Percentiles rank a stretch among this genome's conserved stretches.
These are phyloP conservation scores for Phlyctochytrium bullatum DNA, from an alignment of 192 early-diverging fungal genomes.

Conservation along the genomic window DNA sequence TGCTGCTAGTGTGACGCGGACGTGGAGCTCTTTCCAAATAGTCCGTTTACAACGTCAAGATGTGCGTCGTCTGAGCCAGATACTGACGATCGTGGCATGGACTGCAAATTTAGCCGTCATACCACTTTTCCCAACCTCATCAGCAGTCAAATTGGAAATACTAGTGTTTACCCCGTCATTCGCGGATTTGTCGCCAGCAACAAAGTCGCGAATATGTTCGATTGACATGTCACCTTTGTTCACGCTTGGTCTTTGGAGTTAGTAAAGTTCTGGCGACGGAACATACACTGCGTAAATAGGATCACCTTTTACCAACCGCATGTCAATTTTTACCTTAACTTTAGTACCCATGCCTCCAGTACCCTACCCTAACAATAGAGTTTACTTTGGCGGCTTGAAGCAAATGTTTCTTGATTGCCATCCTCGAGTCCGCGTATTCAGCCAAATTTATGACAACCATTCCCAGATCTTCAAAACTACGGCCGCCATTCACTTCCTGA, in stretches of 20 bases:
- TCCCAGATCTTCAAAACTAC: conserved; percentile 62
- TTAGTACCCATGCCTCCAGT: neutral
- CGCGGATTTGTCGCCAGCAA: conserved; percentile 14
- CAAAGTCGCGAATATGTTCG: conserved; percentile 21
- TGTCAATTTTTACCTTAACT: conserved; percentile 15
- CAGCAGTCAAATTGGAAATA: conserved; percentile 10
- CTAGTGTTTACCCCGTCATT: neutral
- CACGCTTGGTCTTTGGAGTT: conserved; percentile 17
- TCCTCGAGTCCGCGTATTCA: conserved; percentile 58
- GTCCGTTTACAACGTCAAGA: conserved; percentile 26
- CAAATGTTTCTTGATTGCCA: conserved; percentile 16
- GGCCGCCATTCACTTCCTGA: conserved; percentile 61
- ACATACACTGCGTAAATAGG: conserved; percentile 21
- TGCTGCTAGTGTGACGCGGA: neutral
- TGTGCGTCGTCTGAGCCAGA: conserved; percentile 24
- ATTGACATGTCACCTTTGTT: conserved; percentile 21
- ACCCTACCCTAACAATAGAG: conserved; percentile 23
- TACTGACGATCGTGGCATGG: too few species aligned
- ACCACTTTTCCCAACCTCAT: too few species aligned
- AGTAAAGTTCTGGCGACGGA: neutral
- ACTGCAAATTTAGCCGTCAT: too few species aligned
- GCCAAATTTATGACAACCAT: conserved; percentile 73
- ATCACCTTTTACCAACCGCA: conserved; percentile 36
- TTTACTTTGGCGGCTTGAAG: conserved; percentile 38
- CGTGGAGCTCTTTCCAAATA: conserved; percentile 21